These are phyloP conservation scores for Eucalyptus grandis DNA, from an alignment of 345 rosid species.

Conservation along the genomic window DNA sequence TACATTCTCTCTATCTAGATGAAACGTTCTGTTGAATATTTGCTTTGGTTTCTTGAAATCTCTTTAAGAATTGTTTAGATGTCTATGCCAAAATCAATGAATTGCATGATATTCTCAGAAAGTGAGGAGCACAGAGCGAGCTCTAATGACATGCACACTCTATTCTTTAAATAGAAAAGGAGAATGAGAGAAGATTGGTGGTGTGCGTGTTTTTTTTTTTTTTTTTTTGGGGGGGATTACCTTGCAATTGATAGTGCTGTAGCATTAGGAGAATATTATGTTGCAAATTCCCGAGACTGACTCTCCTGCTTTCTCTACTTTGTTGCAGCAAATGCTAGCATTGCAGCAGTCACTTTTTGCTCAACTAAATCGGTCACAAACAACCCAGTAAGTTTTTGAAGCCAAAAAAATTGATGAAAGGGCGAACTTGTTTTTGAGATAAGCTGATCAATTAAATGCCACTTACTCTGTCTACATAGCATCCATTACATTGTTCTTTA, in stretches of 20 bases:
- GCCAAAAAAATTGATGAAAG: neutral
- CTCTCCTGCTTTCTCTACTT: neutral
- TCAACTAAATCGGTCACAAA: conserved; percentile 47
- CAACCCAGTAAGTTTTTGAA: conserved; percentile 39
- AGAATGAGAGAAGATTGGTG: neutral
- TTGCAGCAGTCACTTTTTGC: conserved; percentile 62
- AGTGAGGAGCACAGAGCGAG: neutral
- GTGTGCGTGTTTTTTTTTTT: neutral
- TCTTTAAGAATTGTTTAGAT: neutral
- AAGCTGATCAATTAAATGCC: neutral
- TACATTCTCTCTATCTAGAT: neutral
- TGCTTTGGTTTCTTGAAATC: neutral
- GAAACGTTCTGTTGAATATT: neutral
- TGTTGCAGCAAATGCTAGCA: conserved; percentile 41
- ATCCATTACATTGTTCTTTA: neutral
- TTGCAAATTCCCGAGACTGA: neutral
- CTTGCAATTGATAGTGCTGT: neutral
- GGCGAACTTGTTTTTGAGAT: neutral
- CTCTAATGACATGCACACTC: neutral
- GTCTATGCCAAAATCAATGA: neutral
- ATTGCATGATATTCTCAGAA: neutral
- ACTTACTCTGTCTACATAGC: neutral
- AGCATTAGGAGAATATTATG: neutral
- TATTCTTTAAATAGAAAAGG: neutral
- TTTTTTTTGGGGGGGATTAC: neutral